Conservation (phyloP, 148 eudicot species). For the Chenopodium quinoa region DNA sequence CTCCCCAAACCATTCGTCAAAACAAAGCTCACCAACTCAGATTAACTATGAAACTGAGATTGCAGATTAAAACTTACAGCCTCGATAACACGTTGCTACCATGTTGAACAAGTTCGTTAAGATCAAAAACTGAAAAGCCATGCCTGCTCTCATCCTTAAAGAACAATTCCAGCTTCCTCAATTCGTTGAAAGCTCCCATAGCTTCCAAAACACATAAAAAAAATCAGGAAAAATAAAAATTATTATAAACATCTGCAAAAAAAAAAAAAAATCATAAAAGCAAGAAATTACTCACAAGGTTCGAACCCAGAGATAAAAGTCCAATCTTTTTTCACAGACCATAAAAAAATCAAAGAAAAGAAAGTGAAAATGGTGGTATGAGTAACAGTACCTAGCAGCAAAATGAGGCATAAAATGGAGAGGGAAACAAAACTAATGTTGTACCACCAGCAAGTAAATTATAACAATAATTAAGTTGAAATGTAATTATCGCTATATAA, state of each 20-base stretch:
- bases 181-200: constrained; percentile 94
- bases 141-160: constrained; percentile 84
- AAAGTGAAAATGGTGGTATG: too few species aligned
- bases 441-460: too few species aligned
- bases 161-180: constrained; percentile 84
- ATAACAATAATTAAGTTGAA: too few species aligned
- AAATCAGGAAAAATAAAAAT: background rate
- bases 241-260: background rate
- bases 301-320: too few species aligned
- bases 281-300: constrained; percentile 33
- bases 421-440: too few species aligned
- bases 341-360: too few species aligned
- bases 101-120: constrained; percentile 91
- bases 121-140: constrained; percentile 74
- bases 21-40: too few species aligned
- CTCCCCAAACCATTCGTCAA: too few species aligned
- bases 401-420: too few species aligned
- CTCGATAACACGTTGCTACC: constrained; percentile 94
- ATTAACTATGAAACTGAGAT: too few species aligned
- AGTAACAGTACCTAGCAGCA: too few species aligned
- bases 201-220: constrained; percentile 39
- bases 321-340: background rate
- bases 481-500: too few species aligned
- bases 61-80: constrained; percentile 48
- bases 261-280: background rate